Evolutionary conservation across 2,329 filamentous ascomycete species (phyloP), one percentile per base, ranked within the genome.

Genomic region (Thelonectria blattea): DNA sequence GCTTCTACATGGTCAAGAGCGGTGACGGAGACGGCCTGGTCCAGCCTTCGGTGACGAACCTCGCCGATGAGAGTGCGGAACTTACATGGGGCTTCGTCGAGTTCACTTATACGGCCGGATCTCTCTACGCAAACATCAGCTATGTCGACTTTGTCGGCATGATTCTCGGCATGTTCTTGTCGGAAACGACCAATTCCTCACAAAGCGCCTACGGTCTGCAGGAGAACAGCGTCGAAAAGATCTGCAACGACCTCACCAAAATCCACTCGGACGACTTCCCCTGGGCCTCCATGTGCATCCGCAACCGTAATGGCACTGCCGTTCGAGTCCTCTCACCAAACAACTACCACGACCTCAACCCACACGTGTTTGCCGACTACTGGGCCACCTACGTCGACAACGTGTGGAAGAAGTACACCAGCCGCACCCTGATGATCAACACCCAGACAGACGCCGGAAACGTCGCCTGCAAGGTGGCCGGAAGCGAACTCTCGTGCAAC

Each of bases 31-130:
- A 76, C 41, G 74, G 73, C 24, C 67, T 85, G 2, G 82, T 85
- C 12, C 78, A 83, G 64, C 83, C 83, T 0, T 80, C 82, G 0
- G 75, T 79, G 9, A 75, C 73, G 11, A 81, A 80, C 67, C 70
- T 78, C 0, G 53, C 62, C 3, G 81, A 83, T 54, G 78, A 80
- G 3, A 81, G 76, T 27, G 71, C 77, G 0, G 74, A 69, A 2
- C 67, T 80, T 39, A 78, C 79, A 67, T 84, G 81, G 80, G 81
- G 80, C 1, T 84, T 83, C 55, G 74, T 82, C 17, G 82, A 84
- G 65, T 71, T 84, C 27, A 81, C 80, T 2, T 78, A 78, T 65
- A 80, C 73, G 0, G 65, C 73, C 1, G 74, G 75, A 0, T 68
- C 73, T 7, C 67, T 83, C 24, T 83, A 73, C 43, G 79, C 80